Evolutionary conservation across 164 flowering plant genomes (phyloP), one percentile per base, ranked within the genome.

Genomic region (Berberis vulgaris): DNA sequence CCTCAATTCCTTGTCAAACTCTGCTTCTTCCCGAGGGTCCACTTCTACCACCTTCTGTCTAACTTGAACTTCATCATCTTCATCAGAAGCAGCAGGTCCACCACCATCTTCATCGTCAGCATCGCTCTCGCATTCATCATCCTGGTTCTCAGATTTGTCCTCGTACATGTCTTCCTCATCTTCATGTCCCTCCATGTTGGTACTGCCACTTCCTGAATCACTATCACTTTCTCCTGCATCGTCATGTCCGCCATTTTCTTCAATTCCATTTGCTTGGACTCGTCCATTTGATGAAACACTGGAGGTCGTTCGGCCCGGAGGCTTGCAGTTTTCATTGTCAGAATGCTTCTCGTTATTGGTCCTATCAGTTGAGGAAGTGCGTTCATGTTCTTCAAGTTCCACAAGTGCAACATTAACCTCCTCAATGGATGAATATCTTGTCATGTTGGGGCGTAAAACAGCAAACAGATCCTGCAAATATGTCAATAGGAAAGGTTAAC

Each of bases 21-120:
- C 88, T 1, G 91, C 93, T 81, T 75, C 88, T 72, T 94, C 97
- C 71, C 61, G 71, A 47, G 96, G 99, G 68, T 91, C 96, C 49
- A 86, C 82, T 58, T 77, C 74, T 2, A 83, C 72, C 10, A 80
- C 78, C 71, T 81, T 88, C 71, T 83, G 91, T 72, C 96, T 83
- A 45, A 94, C 89, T 76, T 68, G 95, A 56, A 94, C 89, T 69
- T 86, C 90, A 71, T 88, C 94, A 46, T 92, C 98, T 70, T 94
- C 97, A 74, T 91, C 99, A 43, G 89, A 83, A 63, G 78, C 89
- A 69, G 41, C 57, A 41, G 77, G 82, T 42, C 82, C 93, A 13
- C 82, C 88, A 4, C 82, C 93, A 44, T 81, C 86, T 38, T 84
- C 93, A 55, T 76, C 80, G 42, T 76, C 86, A 56, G 78, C 59